These are phyloP conservation scores for Ochetophila trinervis DNA, from an alignment of 306 rosid species.

Conservation along the genomic window DNA sequence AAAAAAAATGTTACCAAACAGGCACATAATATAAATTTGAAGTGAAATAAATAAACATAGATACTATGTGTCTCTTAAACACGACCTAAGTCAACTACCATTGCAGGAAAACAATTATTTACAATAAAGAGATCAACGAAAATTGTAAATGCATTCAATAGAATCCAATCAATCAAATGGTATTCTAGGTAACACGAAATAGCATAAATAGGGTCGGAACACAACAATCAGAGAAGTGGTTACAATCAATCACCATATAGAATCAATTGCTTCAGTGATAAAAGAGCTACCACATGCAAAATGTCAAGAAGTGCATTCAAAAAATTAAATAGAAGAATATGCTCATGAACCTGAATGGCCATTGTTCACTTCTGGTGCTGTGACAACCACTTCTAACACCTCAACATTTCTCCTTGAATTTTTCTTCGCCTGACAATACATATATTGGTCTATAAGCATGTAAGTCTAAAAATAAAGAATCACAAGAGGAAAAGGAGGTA, in stretches of 20 bases:
- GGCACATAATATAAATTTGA: no score
- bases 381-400: conserved; percentile 12
- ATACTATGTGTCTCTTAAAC: no score
- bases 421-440: conserved; percentile 31
- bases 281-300: neutral
- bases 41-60: no score
- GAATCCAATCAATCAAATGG: neutral
- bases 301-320: neutral
- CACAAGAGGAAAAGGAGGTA: neutral
- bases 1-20: no score
- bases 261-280: neutral
- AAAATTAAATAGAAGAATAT: neutral
- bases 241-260: neutral
- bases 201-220: neutral
- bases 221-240: neutral
- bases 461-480: neutral
- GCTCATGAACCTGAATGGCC: conserved; percentile 21
- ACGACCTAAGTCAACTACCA: no score
- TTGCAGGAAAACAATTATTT: no score
- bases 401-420: conserved; percentile 27
- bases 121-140: no score
- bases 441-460: neutral
- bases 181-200: neutral
- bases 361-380: conserved; percentile 11
- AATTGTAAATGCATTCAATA: neutral